A percentile compares a stretch with the other conserved stretches of the same genome.
These are phyloP conservation scores for Plasmopara muralis DNA, from an alignment of 352 stramenopile genomes.

Conservation along the genomic window DNA sequence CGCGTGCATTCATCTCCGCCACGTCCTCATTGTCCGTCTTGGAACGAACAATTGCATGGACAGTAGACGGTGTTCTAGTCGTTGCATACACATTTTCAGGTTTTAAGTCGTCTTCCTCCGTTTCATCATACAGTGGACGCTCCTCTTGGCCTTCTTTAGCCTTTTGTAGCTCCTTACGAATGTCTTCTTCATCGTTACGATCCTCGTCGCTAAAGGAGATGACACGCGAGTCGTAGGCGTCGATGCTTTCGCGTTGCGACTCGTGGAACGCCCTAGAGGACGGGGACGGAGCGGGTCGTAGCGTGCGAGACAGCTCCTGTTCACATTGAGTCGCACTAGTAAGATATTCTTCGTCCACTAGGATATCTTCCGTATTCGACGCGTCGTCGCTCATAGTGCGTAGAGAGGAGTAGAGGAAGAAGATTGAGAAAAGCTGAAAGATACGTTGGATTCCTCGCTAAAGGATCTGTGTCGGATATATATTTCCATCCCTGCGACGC, in stretches of 20 bases:
- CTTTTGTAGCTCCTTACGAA: constrained; percentile 8
- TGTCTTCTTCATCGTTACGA: constrained; percentile 18
- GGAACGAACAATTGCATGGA: constrained; percentile 16
- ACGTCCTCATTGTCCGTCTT: constrained; percentile 54
- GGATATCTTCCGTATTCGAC: constrained; percentile 12
- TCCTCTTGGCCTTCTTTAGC: constrained; percentile 13
- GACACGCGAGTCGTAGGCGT: constrained; percentile 27
- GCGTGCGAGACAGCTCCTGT: constrained; percentile 4
- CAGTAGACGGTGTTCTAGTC: constrained; percentile 8
- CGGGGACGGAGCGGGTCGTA: neutral
- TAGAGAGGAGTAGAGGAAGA: neutral
- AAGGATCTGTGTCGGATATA: neutral
- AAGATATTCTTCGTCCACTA: constrained; percentile 33
- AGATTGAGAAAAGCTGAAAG: neutral
- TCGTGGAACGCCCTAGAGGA: constrained; percentile 5
- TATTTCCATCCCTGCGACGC: constrained; percentile 4
- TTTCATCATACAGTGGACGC: constrained; percentile 9
- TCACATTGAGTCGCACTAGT: constrained; percentile 11
- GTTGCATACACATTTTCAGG: constrained; percentile 7
- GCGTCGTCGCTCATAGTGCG: constrained; percentile 24
- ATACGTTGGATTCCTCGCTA: neutral
- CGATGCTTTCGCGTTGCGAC: constrained; percentile 24
- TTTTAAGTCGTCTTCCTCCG: constrained; percentile 9
- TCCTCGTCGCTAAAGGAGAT: constrained; percentile 14
- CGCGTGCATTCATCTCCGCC: constrained; percentile 68